These are phyloP conservation scores for Kwoniella shivajii DNA, from an alignment of 1,284 basidiomycete species.

Conservation along the genomic window DNA sequence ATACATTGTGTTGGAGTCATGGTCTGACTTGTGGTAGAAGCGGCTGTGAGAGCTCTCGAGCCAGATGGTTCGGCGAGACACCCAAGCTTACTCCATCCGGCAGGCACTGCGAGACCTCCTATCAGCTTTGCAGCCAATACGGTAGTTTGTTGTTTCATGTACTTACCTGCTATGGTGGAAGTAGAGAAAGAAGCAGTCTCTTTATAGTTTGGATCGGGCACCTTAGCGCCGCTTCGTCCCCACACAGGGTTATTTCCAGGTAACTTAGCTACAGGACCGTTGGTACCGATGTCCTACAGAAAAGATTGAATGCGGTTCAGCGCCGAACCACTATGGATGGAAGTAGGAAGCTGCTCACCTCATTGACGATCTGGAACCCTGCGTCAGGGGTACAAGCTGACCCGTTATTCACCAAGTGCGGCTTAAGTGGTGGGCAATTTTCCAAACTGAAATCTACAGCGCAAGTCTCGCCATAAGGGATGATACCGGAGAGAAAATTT, in stretches of 20 bases:
- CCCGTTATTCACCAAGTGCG: slow-evolving; percentile 5
- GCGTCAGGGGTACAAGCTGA: slow-evolving; percentile 10
- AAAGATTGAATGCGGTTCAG: no score
- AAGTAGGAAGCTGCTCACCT: slow-evolving; percentile 17
- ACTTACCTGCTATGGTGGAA: slow-evolving; percentile 3
- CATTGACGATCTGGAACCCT: slow-evolving; percentile 19
- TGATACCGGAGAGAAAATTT: slow-evolving; percentile 19
- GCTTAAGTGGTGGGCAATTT: slow-evolving; percentile 22
- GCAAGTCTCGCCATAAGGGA: slow-evolving; percentile 17
- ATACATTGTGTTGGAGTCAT: slow-evolving; percentile 28
- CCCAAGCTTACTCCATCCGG: slow-evolving; percentile 16
- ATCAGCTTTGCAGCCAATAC: neutral
- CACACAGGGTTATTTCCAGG: slow-evolving; percentile 28
- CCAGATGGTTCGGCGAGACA: slow-evolving; percentile 22
- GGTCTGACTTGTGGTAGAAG: slow-evolving; percentile 8
- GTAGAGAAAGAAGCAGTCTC: slow-evolving; percentile 12
- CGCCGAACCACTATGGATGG: no score
- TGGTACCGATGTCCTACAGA: slow-evolving; percentile 18
- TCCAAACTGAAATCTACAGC: slow-evolving; percentile 21
- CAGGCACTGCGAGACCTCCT: neutral
- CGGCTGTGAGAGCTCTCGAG: slow-evolving; percentile 14
- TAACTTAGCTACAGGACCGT: slow-evolving; percentile 13
- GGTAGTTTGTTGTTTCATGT: neutral
- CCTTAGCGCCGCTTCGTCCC: slow-evolving; percentile 13
- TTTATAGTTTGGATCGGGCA: slow-evolving; percentile 14